Percentiles rank a stretch among this genome's conserved stretches.
Evolutionary conservation across 306 rosid species (phyloP).

Genomic region (Nissolia schottii): DNA sequence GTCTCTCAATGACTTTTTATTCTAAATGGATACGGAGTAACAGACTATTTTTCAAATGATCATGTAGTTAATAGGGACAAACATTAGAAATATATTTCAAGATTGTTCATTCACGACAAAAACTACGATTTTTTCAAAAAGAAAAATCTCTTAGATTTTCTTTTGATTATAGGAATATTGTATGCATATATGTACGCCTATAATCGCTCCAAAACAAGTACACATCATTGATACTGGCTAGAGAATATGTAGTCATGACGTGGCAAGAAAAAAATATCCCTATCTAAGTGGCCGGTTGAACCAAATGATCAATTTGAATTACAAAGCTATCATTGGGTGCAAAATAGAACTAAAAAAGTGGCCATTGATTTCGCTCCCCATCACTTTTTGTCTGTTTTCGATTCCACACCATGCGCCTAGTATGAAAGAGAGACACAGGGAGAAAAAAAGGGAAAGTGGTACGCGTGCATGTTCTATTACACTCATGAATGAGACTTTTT

Average conservation of each 20-base stretch:
- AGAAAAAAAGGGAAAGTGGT: slow-evolving; percentile 13
- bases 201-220: neutral
- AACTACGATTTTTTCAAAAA: neutral
- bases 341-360: neutral
- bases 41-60: neutral
- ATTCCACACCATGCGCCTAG: slow-evolving; percentile 15
- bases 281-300: neutral
- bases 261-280: neutral
- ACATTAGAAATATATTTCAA: neutral
- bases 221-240: neutral
- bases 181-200: neutral
- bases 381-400: slow-evolving; percentile 33
- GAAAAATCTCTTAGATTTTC: neutral
- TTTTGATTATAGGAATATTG: neutral
- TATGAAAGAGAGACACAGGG: slow-evolving; percentile 14
- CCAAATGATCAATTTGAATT: neutral
- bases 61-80: neutral
- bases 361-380: slow-evolving; percentile 27
- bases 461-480: slow-evolving; percentile 34
- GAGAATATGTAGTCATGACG: slow-evolving; percentile 11
- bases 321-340: neutral
- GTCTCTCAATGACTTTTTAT: too few relatives aligned
- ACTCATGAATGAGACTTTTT: slow-evolving; percentile 24
- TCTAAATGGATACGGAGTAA: too few relatives aligned
- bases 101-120: neutral